Percentiles rank a stretch among this genome's conserved stretches.
These are phyloP conservation scores for Diphasiastrum complanatum DNA, from an alignment of 83 land plant genomes.

Conservation along the genomic window DNA sequence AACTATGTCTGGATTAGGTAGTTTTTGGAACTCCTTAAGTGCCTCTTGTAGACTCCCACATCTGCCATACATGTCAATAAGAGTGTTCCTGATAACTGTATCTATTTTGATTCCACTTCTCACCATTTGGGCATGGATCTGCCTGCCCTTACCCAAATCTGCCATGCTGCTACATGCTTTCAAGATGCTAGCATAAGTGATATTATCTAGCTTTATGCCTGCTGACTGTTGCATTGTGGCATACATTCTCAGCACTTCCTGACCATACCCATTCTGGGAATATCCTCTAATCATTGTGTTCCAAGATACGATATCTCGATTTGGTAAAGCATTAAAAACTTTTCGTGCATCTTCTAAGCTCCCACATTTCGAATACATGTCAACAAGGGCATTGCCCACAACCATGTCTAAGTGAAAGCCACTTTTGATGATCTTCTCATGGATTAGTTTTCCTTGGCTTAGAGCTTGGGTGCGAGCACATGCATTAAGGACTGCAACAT, in stretches of 20 bases:
- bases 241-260: conserved; percentile 17
- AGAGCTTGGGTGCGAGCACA: background rate
- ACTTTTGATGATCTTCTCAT: background rate
- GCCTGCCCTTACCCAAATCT: conserved; percentile 11
- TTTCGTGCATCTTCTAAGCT: no score
- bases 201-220: conserved; percentile 23
- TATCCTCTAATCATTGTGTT: conserved; percentile 24
- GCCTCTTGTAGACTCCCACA: conserved; percentile 26
- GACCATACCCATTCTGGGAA: conserved; percentile 11
- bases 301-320: conserved; percentile 23
- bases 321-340: background rate
- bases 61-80: conserved; percentile 23
- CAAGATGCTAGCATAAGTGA: conserved; percentile 15
- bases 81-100: conserved; percentile 18
- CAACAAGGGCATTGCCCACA: no score
- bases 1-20: conserved; percentile 18
- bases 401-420: background rate
- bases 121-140: conserved; percentile 18
- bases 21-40: conserved; percentile 5
- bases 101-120: conserved; percentile 15
- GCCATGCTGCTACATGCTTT: conserved; percentile 17
- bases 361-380: no score
- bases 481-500: no score
- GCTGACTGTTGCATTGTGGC: conserved; percentile 19
- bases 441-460: background rate